A percentile compares a stretch with the other conserved stretches of the same genome.
Evolutionary conservation across 1,139 yeast species (phyloP).

Genomic region (Scheffersomyces quercinus): DNA sequence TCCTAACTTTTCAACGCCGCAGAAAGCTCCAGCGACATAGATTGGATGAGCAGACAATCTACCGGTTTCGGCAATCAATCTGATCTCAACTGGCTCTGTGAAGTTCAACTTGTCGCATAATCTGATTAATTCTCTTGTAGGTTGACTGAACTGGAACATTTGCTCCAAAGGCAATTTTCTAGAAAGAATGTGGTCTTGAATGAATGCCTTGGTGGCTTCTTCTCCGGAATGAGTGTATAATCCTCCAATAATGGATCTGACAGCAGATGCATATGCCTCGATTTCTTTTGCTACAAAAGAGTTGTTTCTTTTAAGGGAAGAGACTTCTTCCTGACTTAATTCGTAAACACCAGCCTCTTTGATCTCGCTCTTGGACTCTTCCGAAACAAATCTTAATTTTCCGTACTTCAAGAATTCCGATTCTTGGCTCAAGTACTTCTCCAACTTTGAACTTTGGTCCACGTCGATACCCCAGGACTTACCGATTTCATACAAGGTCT

Average conservation of each 20-base stretch:
- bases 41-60: slow-evolving; percentile 82
- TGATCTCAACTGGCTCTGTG: slow-evolving; percentile 67
- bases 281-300: slow-evolving; percentile 31
- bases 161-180: slow-evolving; percentile 72
- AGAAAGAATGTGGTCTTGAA: slow-evolving; percentile 70
- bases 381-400: slow-evolving; percentile 54
- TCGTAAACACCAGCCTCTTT: slow-evolving; percentile 54
- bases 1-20: slow-evolving; percentile 81
- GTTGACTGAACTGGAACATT: slow-evolving; percentile 80
- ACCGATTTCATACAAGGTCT: slow-evolving; percentile 65
- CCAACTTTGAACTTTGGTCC: slow-evolving; percentile 64
- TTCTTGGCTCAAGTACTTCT: slow-evolving; percentile 69
- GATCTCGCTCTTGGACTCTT: slow-evolving; percentile 34
- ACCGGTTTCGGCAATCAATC: slow-evolving; percentile 92
- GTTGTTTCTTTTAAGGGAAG: slow-evolving; percentile 11
- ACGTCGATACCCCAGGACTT: slow-evolving; percentile 85
- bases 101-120: slow-evolving; percentile 80
- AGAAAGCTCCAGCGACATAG: slow-evolving; percentile 87
- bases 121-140: slow-evolving; percentile 80
- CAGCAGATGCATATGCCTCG: slow-evolving; percentile 56
- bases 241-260: slow-evolving; percentile 72
- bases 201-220: slow-evolving; percentile 60
- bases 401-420: slow-evolving; percentile 66
- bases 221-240: slow-evolving; percentile 68
- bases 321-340: slow-evolving; percentile 34